Percentiles rank a stretch among this genome's conserved stretches.
Conservation (phyloP, 768 basidiomycete species). For the Suillus weaverae region DNA sequence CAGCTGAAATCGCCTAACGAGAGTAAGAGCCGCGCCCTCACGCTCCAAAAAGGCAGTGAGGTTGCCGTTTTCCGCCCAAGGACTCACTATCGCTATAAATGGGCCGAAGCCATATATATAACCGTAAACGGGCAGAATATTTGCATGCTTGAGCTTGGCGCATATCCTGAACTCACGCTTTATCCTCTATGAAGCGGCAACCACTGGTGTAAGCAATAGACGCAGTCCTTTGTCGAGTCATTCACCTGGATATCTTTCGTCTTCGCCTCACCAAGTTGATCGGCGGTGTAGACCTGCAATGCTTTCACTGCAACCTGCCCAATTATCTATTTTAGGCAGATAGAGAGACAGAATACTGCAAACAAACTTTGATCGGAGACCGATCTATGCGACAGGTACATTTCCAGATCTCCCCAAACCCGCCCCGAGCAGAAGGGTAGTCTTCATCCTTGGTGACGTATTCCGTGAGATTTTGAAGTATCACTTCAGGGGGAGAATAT, state of each 20-base stretch:
- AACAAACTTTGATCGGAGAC: not conserved
- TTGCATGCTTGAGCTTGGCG: no score
- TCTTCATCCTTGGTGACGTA: not conserved
- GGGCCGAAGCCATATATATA: no score
- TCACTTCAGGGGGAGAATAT: not conserved
- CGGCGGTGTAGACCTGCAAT: not conserved
- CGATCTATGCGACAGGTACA: not conserved
- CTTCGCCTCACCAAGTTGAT: not conserved
- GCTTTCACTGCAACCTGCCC: constrained; percentile 3
- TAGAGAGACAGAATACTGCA: no score
- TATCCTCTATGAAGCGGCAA: constrained; percentile 11
- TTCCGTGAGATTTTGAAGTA: not conserved
- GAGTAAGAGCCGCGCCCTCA: no score
- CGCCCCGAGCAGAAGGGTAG: not conserved
- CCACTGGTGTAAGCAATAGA: not conserved
- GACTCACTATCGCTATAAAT: no score
- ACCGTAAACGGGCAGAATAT: no score
- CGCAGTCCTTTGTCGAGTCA: not conserved
- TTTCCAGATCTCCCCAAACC: constrained; percentile 4
- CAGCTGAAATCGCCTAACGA: no score
- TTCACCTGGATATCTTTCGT: not conserved
- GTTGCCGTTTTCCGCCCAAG: no score
- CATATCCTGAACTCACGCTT: constrained; percentile 19
- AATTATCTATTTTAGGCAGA: no score
- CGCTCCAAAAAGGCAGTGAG: no score